These are phyloP conservation scores for Aquilaria agallochum DNA, from an alignment of 441 rosid genomes.

Conservation along the genomic window DNA sequence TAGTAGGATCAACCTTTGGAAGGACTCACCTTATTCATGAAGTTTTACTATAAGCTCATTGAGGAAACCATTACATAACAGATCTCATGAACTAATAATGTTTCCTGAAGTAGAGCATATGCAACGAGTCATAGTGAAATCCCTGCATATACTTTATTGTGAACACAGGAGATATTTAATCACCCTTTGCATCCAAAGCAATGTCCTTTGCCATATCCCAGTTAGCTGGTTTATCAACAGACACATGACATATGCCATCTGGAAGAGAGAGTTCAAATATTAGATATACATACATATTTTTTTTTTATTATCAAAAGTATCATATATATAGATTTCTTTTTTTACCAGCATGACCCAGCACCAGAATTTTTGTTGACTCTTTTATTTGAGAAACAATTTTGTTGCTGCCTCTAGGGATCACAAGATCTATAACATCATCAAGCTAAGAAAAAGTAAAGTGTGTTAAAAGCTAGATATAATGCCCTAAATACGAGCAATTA, in stretches of 20 bases:
- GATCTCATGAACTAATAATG: constrained; percentile 41
- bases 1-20: constrained; percentile 3
- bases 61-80: constrained; percentile 22
- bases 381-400: constrained; percentile 68
- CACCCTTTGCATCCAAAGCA: constrained; percentile 65
- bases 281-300: not conserved
- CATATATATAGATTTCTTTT: not conserved
- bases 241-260: constrained; percentile 86
- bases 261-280: constrained; percentile 17
- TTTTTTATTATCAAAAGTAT: not conserved
- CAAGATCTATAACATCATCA: constrained; percentile 82
- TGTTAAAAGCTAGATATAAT: not conserved
- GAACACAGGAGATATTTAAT: constrained; percentile 15
- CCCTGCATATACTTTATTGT: not conserved
- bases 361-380: constrained; percentile 74
- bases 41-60: constrained; percentile 24
- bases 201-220: constrained; percentile 56
- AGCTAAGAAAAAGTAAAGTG: constrained; percentile 37
- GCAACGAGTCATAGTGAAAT: not conserved
- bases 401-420: constrained; percentile 83
- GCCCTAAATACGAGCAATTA: constrained; percentile 1
- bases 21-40: constrained; percentile 30
- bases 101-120: constrained; percentile 29
- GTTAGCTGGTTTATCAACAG: constrained; percentile 69
- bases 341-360: constrained; percentile 82